A percentile compares a stretch with the other conserved stretches of the same genome.
Evolutionary conservation across 805 yeast species (phyloP).

Genomic region (Barnettozyma sucrosica): DNA sequence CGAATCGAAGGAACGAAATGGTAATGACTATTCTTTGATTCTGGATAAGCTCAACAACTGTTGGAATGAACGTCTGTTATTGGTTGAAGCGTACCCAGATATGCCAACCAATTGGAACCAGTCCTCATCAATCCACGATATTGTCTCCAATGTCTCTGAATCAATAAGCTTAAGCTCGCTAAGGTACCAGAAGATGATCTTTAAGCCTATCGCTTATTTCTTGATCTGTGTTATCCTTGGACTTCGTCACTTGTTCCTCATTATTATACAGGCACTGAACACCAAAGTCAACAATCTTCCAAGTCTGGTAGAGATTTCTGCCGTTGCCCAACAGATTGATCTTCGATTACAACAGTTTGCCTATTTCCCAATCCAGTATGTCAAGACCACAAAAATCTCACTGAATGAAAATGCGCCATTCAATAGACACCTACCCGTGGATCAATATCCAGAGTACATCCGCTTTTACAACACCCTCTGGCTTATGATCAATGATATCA

Average conservation of each 20-base stretch:
- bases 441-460: slow-evolving; percentile 58
- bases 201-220: slow-evolving; percentile 13
- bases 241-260: slow-evolving; percentile 14
- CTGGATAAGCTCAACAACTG: slow-evolving; percentile 18
- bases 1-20: not conserved
- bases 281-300: slow-evolving; percentile 16
- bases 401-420: slow-evolving; percentile 19
- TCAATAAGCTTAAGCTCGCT: not conserved
- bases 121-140: not conserved
- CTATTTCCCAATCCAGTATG: slow-evolving; percentile 74
- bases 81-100: slow-evolving; percentile 11
- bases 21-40: not conserved
- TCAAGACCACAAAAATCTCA: slow-evolving; percentile 37
- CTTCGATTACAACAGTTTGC: slow-evolving; percentile 69
- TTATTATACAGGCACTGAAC: slow-evolving; percentile 26
- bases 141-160: not conserved
- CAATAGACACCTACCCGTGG: slow-evolving; percentile 32
- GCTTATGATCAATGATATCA: slow-evolving; percentile 77
- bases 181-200: slow-evolving; percentile 1
- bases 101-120: slow-evolving; percentile 15
- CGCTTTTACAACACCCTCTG: slow-evolving; percentile 82
- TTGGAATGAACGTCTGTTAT: slow-evolving; percentile 13
- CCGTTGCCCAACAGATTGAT: slow-evolving; percentile 74
- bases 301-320: slow-evolving; percentile 41
- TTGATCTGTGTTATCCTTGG: slow-evolving; percentile 10